Conservation (phyloP, 2,329 filamentous ascomycete species). For the Fusarium bactridioides region DNA sequence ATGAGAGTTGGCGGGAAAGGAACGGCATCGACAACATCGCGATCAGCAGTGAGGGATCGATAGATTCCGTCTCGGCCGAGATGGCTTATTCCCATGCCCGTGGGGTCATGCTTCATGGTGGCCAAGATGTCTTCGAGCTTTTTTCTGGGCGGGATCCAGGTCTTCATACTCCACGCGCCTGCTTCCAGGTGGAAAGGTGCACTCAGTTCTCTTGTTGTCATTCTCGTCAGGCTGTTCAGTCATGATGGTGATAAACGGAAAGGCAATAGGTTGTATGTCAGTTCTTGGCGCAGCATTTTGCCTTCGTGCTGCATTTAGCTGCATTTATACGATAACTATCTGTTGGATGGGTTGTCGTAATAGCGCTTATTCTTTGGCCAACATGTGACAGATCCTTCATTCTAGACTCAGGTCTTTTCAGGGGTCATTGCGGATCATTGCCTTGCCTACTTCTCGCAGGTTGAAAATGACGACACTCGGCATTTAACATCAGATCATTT, state of each 20-base stretch:
- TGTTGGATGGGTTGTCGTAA: neutral
- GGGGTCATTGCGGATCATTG: neutral
- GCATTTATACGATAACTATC: neutral
- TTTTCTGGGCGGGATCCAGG: neutral
- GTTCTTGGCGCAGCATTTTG: neutral
- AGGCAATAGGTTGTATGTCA: neutral
- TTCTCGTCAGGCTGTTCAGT: neutral
- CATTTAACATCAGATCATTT: neutral
- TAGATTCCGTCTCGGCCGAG: conserved; percentile 28
- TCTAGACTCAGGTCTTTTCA: conserved; percentile 9
- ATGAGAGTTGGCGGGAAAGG: conserved; percentile 7
- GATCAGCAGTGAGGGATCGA: conserved; percentile 24
- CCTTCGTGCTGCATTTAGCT: neutral
- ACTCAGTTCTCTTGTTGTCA: neutral
- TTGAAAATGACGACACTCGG: neutral
- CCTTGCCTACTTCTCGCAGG: neutral
- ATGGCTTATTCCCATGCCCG: neutral
- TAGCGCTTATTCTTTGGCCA: neutral
- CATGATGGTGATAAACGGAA: neutral
- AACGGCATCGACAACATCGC: conserved; percentile 24
- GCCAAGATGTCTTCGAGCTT: neutral
- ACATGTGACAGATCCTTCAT: neutral
- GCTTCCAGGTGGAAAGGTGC: neutral
- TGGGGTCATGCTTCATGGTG: neutral
- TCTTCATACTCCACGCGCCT: neutral